Evolutionary conservation across 179 eudicot species (phyloP), one percentile per base, ranked within the genome.

Genomic region (Heliamphora pulchella): DNA sequence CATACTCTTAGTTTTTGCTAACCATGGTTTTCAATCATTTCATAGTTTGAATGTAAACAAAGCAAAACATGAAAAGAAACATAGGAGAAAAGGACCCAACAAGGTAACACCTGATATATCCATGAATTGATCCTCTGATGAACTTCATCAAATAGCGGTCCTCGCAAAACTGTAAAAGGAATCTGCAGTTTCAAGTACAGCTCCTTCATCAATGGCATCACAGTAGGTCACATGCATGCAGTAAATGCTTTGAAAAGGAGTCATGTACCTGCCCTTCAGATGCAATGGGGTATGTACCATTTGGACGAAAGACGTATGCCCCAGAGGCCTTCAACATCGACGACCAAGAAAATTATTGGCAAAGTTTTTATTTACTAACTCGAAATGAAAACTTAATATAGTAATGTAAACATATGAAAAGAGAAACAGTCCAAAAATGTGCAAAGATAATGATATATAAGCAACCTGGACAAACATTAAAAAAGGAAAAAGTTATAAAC

Each of bases 231-330:
- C 8, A 7, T 57, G 70, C 61, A 43, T 7, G n/a, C 17, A 2
- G 48, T 41, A 54, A 41, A 74, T 62, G 22, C 70, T 71, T 71
- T 14, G 39, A 10, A 67, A 64, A 5, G 48, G 22, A 50, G n/a
- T 20, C 54, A 71, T 55, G 78, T 83, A 96, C 99, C 98, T 89
- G 77, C 78, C 53, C 86, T 66, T 90, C 76, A 51, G 91, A 75
- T 63, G 85, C 75, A 43, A 92, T 82, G 78, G 80, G 82, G 73
- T 78, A 79, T 39, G 93, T 84, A 75, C 94, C 90, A 86, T 96
- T 94, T 84, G 99, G 97, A 78, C 99, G 97, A 83, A 96, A 96
- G 67, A 94, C 70, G 68, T 96, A 96, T 51, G 99, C 99, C 81
- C 99, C 99, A 44, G 97, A 91, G 68, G 98, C 97, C 99, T 96